Base-by-base conservation (phyloP, 768 basidiomycete species). In the Boletus rubroflammeus region DNA sequence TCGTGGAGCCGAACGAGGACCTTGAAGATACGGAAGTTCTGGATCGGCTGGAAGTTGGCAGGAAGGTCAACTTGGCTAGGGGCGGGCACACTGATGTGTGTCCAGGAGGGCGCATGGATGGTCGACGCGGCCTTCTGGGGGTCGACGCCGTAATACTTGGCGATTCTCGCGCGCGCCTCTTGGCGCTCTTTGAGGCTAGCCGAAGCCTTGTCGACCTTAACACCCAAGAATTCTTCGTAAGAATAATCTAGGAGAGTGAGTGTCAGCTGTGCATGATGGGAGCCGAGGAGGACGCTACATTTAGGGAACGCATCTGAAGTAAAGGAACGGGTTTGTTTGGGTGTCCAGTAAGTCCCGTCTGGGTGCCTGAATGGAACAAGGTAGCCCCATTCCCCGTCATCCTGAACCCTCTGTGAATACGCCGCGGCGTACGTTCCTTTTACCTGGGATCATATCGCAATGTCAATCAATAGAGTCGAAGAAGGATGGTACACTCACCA, bases 1-100 rank as follows among this genome's bases (percentile, higher is more conserved):
- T 70, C 67, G 8, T 43, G 41, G 39, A 69, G 67, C 29, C 50
- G 53, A 47, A 58, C 65, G 25, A 65, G 54, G 29, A 71, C 57
- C 28, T 58, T 53, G 52, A 71, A 69, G 25, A 61, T 23, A 17
- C 69, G 68, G 53, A 61, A 71, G 40, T 57, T 44, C 26, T 47
- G 23, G 31, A 69, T 58, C 10, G 57, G 61, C 47, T 42, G 45
- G 45, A 61, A 57, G 47, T 53, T 40, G 29, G 40, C 2, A 25
- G 67, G 62, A 19, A 67, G 59, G 6, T 23, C 45, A 21, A 26
- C 39, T 36, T 48, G 47, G 21, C 26, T 48, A 11, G 21, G 19
- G 11, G 9, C 35, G 11, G 66, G 56, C 19, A 66, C 65, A 5
- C 50, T 14, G 10, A 66, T 25, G 29, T 68, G 65, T 14, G 40